phyloP scores from a whole-genome alignment of 306 rosid species.

The Macrotyloma uniflorum region DNA sequence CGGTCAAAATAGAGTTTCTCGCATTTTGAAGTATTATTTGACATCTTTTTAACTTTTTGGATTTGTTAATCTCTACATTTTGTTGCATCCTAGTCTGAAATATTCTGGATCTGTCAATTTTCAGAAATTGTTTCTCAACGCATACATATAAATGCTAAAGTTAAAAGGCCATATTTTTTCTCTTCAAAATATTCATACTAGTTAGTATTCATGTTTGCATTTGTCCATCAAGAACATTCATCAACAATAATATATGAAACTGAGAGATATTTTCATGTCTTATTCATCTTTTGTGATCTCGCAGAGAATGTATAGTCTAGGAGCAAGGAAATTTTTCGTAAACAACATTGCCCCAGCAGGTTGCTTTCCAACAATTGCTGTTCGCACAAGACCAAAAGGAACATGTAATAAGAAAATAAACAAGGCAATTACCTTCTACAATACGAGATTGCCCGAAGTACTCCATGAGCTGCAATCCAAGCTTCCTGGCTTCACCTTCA shows the following conservation, averaged over 20 bases:
- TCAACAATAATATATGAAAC: neutral
- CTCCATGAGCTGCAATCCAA: conserved; percentile 33
- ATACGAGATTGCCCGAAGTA: conserved; percentile 4
- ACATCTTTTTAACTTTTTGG: too few species aligned
- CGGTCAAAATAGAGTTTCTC: too few species aligned
- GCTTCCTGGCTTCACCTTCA: conserved; percentile 37
- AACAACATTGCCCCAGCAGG: conserved; percentile 47
- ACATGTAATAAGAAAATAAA: conserved; percentile 34
- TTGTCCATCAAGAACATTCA: neutral
- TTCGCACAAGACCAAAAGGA: conserved; percentile 31
- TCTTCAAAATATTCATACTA: neutral
- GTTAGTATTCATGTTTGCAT: neutral
- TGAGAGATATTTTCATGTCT: neutral
- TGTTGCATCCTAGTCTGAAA: too few species aligned
- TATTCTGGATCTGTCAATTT: too few species aligned
- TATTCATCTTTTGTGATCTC: neutral
- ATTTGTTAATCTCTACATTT: too few species aligned
- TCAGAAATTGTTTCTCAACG: too few species aligned
- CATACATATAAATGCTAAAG: too few species aligned
- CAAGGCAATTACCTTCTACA: conserved; percentile 26
- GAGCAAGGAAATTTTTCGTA: conserved; percentile 48
- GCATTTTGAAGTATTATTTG: too few species aligned
- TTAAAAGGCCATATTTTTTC: too few species aligned
- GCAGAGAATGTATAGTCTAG: conserved; percentile 42
- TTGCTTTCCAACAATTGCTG: conserved; percentile 39